Conservation (phyloP, 1,139 yeast species). For the Zhuliangozyma blackwelliae region DNA sequence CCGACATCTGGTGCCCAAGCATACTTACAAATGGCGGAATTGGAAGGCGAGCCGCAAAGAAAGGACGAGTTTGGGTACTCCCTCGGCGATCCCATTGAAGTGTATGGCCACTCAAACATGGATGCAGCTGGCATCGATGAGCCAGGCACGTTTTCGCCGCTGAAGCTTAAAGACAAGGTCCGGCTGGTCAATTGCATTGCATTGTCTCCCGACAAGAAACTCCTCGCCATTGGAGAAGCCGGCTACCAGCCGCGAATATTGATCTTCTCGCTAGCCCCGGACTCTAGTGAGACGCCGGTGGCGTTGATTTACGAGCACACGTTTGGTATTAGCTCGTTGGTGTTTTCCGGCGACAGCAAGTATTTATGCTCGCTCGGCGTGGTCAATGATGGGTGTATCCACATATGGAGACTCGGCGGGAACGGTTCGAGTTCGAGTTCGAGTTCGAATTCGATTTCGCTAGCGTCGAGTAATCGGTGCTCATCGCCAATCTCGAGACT, state of each 20-base stretch:
- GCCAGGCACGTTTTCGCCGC: constrained; percentile 17
- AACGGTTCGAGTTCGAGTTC: not conserved
- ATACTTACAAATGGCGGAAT: constrained; percentile 24
- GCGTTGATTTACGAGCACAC: constrained; percentile 56
- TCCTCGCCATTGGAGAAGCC: constrained; percentile 62
- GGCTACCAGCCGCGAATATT: constrained; percentile 65
- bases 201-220: constrained; percentile 46
- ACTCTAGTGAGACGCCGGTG: constrained; percentile 44
- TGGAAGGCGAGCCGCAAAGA: constrained; percentile 7
- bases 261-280: constrained; percentile 53
- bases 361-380: constrained; percentile 57
- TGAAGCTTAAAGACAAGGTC: constrained; percentile 41
- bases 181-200: constrained; percentile 54
- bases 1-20: constrained; percentile 23
- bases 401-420: constrained; percentile 47
- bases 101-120: constrained; percentile 12
- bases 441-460: constrained; percentile 12
- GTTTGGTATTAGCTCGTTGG: constrained; percentile 53
- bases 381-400: constrained; percentile 60
- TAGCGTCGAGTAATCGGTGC: constrained; percentile 53
- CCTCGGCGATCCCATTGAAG: constrained; percentile 23
- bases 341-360: constrained; percentile 57
- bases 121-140: constrained; percentile 3
- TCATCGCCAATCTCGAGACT: constrained; percentile 52
- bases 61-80: constrained; percentile 35